These are phyloP conservation scores for Fagus crenata DNA, from an alignment of 306 rosid genomes.

Conservation along the genomic window DNA sequence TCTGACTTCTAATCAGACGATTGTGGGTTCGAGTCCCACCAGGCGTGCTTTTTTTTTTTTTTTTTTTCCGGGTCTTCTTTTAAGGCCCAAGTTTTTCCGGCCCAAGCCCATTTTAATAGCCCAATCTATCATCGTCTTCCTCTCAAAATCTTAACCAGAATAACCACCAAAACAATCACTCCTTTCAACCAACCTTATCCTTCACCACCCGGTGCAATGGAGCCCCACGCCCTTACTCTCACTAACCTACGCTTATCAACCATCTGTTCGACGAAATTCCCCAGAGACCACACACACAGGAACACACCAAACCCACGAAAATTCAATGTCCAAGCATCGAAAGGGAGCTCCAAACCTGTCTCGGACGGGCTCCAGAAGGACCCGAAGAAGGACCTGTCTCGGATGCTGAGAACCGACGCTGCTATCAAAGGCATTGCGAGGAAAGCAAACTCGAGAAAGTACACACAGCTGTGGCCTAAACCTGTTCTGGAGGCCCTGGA, in stretches of 20 bases:
- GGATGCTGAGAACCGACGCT: slow-evolving; percentile 80
- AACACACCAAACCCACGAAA: slow-evolving; percentile 21
- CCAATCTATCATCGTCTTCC: slow-evolving; percentile 28
- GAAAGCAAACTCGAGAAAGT: slow-evolving; percentile 64
- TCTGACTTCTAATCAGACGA: slow-evolving; percentile 9
- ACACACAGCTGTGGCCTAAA: slow-evolving; percentile 74
- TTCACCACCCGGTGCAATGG: background rate
- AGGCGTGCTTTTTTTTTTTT: background rate
- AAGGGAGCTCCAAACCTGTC: slow-evolving; percentile 39
- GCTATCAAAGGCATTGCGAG: slow-evolving; percentile 65
- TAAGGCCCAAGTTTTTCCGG: too few species aligned
- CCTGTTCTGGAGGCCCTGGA: slow-evolving; percentile 80
- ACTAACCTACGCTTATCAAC: slow-evolving; percentile 4
- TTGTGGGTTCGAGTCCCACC: slow-evolving; percentile 12
- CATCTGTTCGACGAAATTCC: slow-evolving; percentile 34
- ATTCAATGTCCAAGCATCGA: slow-evolving; percentile 35
- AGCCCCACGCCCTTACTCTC: background rate
- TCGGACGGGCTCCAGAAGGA: slow-evolving; percentile 53
- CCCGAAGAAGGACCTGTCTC: slow-evolving; percentile 62
- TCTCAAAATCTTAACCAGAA: background rate
- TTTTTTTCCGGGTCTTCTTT: too few species aligned
- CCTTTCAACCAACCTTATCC: background rate
- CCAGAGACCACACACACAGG: background rate
- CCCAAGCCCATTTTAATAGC: too few species aligned
- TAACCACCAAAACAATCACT: too few species aligned